Evolutionary conservation across 441 rosid species (phyloP), one percentile per base, ranked within the genome.

Genomic region (Flueggea neowawraea): DNA sequence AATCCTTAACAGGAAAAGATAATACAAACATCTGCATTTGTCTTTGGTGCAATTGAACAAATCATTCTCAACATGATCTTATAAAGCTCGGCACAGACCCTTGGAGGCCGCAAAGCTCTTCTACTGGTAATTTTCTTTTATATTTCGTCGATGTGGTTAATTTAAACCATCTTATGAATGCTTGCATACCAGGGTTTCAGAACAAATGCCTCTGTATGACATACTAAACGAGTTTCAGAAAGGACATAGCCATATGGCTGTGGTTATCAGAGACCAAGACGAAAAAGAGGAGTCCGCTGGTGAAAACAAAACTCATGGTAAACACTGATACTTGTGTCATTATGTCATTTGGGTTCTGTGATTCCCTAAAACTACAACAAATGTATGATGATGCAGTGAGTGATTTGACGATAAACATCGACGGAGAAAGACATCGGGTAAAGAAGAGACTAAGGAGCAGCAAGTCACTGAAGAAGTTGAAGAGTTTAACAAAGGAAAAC

Each of bases 221-320:
- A 80, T 85, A 52, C 67, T 82, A 50, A 83, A 79, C 31, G 88
- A 85, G 71, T 79, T 85, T 55, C 91, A 76, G 79, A 83, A 81
- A 75, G 84, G 91, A 16, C 86, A 76, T 51, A 83, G 88, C 74
- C 88, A 85, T 64, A 81, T 85, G 88, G 84, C 88, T 22, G 82
- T 70, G 41, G 87, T 79, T 10, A 44, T 81, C 22, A 75, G 61
- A 64, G 69, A 77, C 58, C 49, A 54, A 49, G 52, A 32, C 9
- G 64, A 71, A 12, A 70, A 59, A 31, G 71, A 61, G 56, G 69
- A 66, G 31, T 7, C 53, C 53, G 39, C 55, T 14, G 44, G 44
- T 47, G 78, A 72, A 60, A 54, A 32, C 10, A 17, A 57, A 16
- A 39, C 47, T 12, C 55, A 60, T 13, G 70, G 76, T 75, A 79